Conservation (phyloP, 305 asterid genomes). For the Rubia tinctorum region DNA sequence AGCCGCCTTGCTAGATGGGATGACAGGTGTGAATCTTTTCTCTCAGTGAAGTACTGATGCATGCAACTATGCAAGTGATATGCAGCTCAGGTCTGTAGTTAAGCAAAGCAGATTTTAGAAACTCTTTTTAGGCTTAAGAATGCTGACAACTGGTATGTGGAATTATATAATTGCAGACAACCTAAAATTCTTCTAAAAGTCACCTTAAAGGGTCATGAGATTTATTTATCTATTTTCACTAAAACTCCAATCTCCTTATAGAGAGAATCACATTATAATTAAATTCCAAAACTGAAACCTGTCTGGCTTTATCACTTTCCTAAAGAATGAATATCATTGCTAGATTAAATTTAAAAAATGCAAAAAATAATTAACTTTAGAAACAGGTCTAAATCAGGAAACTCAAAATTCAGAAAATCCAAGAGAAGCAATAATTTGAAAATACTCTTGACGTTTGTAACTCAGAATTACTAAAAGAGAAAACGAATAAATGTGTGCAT, state of each 20-base stretch:
- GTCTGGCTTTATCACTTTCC: not conserved
- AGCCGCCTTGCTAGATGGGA: slow-evolving; percentile 96
- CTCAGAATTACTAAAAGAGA: not conserved
- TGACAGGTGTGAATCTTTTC: slow-evolving; percentile 64
- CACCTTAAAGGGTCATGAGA: too few species aligned
- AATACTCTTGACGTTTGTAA: not conserved
- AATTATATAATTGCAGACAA: not conserved
- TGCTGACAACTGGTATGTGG: slow-evolving; percentile 1
- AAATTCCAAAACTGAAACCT: not conserved
- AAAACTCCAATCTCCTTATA: not conserved
- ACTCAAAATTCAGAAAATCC: not conserved
- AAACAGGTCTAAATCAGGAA: not conserved
- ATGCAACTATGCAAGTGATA: not conserved
- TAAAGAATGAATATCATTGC: not conserved
- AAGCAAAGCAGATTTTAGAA: not conserved
- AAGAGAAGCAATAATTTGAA: not conserved
- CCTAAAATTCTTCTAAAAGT: not conserved
- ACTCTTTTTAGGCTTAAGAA: not conserved
- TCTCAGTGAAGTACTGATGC: not conserved
- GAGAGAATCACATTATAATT: not conserved
- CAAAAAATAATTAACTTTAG: not conserved
- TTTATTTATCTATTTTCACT: too few species aligned
- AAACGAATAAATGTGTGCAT: not conserved
- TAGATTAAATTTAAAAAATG: not conserved
- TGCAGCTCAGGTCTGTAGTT: not conserved